These are phyloP conservation scores for Delphinella strobiligena DNA, from an alignment of 2,329 filamentous ascomycete genomes.

Conservation along the genomic window DNA sequence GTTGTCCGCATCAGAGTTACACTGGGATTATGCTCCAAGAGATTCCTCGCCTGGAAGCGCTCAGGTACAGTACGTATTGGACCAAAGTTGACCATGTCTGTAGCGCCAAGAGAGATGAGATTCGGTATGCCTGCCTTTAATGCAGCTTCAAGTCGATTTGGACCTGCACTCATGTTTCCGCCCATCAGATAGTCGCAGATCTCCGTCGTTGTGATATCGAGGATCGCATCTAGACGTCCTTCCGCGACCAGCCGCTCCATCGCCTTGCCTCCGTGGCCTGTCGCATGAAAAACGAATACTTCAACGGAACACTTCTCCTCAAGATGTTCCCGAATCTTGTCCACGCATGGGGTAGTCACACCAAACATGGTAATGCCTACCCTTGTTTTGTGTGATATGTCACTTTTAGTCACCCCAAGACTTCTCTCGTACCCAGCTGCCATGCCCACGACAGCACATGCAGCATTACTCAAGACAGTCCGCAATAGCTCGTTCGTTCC, in stretches of 20 bases:
- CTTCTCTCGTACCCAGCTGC: slow-evolving; percentile 31
- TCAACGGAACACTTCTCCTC: slow-evolving; percentile 38
- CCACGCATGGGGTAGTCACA: slow-evolving; percentile 56
- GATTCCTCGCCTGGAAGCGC: slow-evolving; percentile 35
- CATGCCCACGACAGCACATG: slow-evolving; percentile 49
- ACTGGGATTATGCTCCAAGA: slow-evolving; percentile 54
- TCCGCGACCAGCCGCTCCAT: slow-evolving; percentile 54
- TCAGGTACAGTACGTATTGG: slow-evolving; percentile 43
- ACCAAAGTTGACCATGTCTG: slow-evolving; percentile 55
- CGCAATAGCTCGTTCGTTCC: slow-evolving; percentile 50
- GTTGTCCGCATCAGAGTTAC: slow-evolving; percentile 57
- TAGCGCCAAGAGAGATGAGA: slow-evolving; percentile 38
- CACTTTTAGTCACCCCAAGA: slow-evolving; percentile 2
- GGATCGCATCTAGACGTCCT: slow-evolving; percentile 48
- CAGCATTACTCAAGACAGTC: slow-evolving; percentile 50
- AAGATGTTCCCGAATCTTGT: slow-evolving; percentile 41
- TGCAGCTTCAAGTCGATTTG: slow-evolving; percentile 45
- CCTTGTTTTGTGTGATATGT: slow-evolving; percentile 31
- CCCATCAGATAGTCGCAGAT: slow-evolving; percentile 52
- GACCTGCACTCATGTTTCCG: slow-evolving; percentile 50
- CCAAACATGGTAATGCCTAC: slow-evolving; percentile 65
- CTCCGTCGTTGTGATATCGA: slow-evolving; percentile 63
- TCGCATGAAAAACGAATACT: slow-evolving; percentile 57
- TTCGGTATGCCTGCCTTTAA: slow-evolving; percentile 45
- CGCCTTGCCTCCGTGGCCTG: slow-evolving; percentile 53